phyloP scores from a whole-genome alignment of 2,329 filamentous ascomycete genomes.

The Botryosphaeria dothidea region DNA sequence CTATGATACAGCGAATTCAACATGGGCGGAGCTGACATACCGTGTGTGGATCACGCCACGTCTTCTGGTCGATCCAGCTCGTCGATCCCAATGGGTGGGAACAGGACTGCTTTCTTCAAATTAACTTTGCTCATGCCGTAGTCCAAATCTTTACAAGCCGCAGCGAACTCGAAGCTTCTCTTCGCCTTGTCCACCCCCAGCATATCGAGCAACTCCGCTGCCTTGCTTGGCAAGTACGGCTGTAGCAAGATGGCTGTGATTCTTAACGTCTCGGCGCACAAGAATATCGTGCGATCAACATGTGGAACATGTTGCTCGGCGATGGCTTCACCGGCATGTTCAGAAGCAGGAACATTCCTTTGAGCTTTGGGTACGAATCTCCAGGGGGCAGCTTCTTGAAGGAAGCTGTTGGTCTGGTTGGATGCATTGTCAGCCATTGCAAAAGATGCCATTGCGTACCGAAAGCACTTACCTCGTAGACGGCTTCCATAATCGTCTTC shows the following conservation, averaged over 20 bases:
- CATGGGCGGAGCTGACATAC: not conserved
- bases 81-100: slow-evolving; percentile 40
- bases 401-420: slow-evolving; percentile 64
- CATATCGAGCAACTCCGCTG: slow-evolving; percentile 70
- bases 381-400: slow-evolving; percentile 72
- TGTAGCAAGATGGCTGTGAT: slow-evolving; percentile 82
- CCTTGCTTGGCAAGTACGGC: slow-evolving; percentile 84
- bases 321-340: not conserved
- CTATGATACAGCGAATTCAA: not conserved
- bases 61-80: not conserved
- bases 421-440: not conserved
- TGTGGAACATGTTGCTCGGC: slow-evolving; percentile 26
- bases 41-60: not conserved
- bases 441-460: not conserved
- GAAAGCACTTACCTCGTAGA: slow-evolving; percentile 42
- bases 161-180: slow-evolving; percentile 64
- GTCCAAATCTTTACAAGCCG: slow-evolving; percentile 62
- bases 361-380: slow-evolving; percentile 38
- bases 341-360: not conserved
- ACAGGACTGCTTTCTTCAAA: slow-evolving; percentile 50
- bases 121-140: slow-evolving; percentile 62
- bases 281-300: slow-evolving; percentile 65
- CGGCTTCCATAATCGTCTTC: slow-evolving; percentile 61
- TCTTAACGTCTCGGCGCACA: slow-evolving; percentile 73
- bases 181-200: slow-evolving; percentile 68